Percentiles rank a stretch among this genome's conserved stretches.
Conservation (phyloP, 2,329 filamentous ascomycete genomes). For the Dactylellina drechsleri region DNA sequence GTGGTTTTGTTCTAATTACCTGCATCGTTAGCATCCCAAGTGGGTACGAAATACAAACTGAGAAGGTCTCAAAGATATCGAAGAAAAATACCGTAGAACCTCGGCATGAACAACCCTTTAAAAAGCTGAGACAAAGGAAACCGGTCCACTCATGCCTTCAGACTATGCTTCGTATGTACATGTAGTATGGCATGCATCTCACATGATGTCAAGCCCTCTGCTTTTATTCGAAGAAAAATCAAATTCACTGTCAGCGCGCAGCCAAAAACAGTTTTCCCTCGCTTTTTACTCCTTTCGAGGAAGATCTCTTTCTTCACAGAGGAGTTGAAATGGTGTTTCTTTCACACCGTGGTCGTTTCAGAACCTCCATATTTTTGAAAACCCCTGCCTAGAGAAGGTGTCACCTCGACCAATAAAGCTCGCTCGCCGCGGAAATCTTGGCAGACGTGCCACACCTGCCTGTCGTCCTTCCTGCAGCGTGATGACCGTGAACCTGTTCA, state of each 20-base stretch:
- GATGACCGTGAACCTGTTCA: not conserved
- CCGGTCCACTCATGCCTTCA: too few relatives aligned
- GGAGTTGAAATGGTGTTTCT: not conserved
- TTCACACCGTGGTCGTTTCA: constrained; percentile 1
- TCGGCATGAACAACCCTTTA: too few relatives aligned
- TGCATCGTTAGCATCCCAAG: too few relatives aligned
- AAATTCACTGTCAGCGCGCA: not conserved
- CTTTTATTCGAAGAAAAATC: not conserved
- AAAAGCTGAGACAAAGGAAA: too few relatives aligned
- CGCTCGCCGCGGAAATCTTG: constrained; percentile 8
- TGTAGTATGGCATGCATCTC: not conserved
- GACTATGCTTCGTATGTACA: too few relatives aligned
- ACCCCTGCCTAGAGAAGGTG: constrained; percentile 11
- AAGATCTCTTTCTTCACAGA: not conserved
- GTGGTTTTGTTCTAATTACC: too few relatives aligned
- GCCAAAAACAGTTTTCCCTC: too few relatives aligned
- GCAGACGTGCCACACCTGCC: constrained; percentile 3
- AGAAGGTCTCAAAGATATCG: too few relatives aligned
- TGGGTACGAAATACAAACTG: too few relatives aligned
- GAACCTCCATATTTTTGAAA: not conserved
- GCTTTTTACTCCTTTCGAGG: not conserved
- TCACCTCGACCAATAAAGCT: constrained; percentile 11
- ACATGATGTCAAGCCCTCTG: not conserved
- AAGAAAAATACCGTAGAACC: too few relatives aligned
- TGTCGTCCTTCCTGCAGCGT: not conserved